Evolutionary conservation across 352 stramenopile species (phyloP), one percentile per base, ranked within the genome.

Genomic region (Aphanomyces cochlioides): DNA sequence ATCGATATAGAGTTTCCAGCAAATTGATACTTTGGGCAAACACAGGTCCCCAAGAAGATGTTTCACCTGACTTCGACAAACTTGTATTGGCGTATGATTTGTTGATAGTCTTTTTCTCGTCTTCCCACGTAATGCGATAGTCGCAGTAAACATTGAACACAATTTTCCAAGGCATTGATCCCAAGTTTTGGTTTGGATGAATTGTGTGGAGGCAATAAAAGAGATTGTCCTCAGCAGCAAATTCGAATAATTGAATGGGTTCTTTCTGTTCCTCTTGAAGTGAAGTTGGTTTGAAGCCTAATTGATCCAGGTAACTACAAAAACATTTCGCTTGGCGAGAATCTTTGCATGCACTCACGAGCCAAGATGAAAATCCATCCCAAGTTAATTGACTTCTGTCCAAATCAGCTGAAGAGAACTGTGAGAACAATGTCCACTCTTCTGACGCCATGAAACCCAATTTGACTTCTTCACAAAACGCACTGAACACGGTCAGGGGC

Each of bases 81-180:
- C 13, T 13, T 38, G 56, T 19, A 15, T 13, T 15, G 21, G 28
- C 8, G 19, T 13, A 8, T 45, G 28, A 5, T 15, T n/a, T 7
- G 8, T 8, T 7, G 7, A 4, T 15, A 13, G 19, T 56, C 38
- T 38, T 47, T 36, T 7, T 28, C 36, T 56, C 41, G 59, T 54
- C 59, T 4, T 56, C 8, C 86, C 86, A 94, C 21, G 89, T 79
- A 3, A 94, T 75, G 48, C 77, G 58, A 36, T 90, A 88, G 59
- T 91, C 84, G 48, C 86, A 94, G 17, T 78, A 80, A 10, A 94
- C 59, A 50, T 82, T 88, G 73, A 90, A 92, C 47, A 81, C 81
- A 36, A 83, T 67, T 45, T 92, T 92, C 86, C 86, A 94, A 13
- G 86, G 86, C 5, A 81, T 78, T 4, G 87, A n/a, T 7, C 36